A percentile compares a stretch with the other conserved stretches of the same genome.
Evolutionary conservation across 345 rosid genomes (phyloP).

Genomic region (rapeseed (Brassica napus)): Da-Ae NC_063450.1:14540001-14540500

Average conservation of each 20-base stretch:
- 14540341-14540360: background rate
- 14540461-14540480: background rate
- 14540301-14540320: background rate
- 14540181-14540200: background rate
- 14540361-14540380: slow-evolving; percentile 35
- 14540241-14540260: background rate
- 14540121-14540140: background rate
- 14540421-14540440: slow-evolving; percentile 42
- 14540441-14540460: background rate
- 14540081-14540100: background rate
- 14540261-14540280: background rate
- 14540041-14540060: background rate
- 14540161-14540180: too few relatives aligned
- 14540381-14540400: slow-evolving; percentile 29
- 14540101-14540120: background rate
- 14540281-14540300: background rate
- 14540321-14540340: background rate
- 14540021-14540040: background rate
- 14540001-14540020: background rate
- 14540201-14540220: background rate
- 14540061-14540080: background rate
- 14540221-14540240: background rate
- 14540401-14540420: slow-evolving; percentile 38
- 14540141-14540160: background rate
- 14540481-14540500: background rate